These are phyloP conservation scores for Durio zibethinus DNA, from an alignment of 345 rosid species.

Conservation along the genomic window DNA sequence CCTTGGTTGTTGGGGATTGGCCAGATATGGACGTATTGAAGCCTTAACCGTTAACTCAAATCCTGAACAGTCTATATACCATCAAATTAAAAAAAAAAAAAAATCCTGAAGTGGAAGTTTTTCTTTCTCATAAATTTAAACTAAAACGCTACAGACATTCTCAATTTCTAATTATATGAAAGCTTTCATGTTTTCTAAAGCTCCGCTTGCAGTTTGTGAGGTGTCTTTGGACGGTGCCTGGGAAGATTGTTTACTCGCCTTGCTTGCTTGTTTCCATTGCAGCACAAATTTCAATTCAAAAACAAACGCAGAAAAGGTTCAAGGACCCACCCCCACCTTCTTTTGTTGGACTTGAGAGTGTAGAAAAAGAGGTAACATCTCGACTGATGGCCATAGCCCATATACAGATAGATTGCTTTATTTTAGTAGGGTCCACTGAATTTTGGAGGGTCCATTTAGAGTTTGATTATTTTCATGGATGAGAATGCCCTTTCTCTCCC, in stretches of 20 bases:
- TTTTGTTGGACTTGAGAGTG: background rate
- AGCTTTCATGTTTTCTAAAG: background rate
- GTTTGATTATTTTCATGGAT: background rate
- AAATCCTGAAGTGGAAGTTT: too few relatives aligned
- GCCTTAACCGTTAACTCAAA: background rate
- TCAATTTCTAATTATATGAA: background rate
- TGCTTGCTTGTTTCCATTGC: background rate
- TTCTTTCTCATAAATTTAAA: background rate
- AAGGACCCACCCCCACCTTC: background rate
- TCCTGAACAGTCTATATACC: too few relatives aligned
- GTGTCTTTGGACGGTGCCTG: background rate
- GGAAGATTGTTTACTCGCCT: background rate
- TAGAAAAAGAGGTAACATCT: background rate
- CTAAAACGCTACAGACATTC: background rate
- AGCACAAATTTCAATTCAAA: background rate
- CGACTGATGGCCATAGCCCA: background rate
- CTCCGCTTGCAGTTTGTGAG: background rate
- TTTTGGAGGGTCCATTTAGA: background rate
- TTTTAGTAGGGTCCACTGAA: background rate
- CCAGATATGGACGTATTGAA: constrained; percentile 12
- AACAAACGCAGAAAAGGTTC: background rate
- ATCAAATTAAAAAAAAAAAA: too few relatives aligned
- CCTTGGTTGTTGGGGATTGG: constrained; percentile 24
- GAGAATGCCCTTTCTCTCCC: background rate
- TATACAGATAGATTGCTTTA: background rate